Evolutionary conservation across 768 basidiomycete genomes (phyloP), one percentile per base, ranked within the genome.

Genomic region (Boletus pseudo-olivaceus): DNA sequence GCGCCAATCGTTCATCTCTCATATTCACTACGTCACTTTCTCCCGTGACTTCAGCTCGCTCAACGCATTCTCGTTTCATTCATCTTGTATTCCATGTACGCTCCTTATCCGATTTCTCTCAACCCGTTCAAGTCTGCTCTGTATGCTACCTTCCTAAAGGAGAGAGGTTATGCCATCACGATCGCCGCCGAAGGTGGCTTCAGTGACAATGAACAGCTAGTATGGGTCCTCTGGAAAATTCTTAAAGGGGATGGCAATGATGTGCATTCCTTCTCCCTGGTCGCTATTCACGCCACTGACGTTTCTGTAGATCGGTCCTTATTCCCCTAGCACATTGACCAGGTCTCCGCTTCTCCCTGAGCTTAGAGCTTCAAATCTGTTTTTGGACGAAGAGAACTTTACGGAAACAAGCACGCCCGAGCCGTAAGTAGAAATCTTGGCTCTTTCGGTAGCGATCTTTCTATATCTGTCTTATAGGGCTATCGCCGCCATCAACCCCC

Each of bases 161-260:
- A 91, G 72, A 76, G 86, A 61, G 82, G 83, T 61, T 73, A 76
- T 62, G 87, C 88, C 20, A 72, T 80, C 46, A 72, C 65, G 47
- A 66, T 82, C 48, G 73, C 84, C n/a, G 74, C 62, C 9, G 67
- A 75, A 33, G 75, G 74, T 50, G 76, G 79, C 27, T 76, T 77
- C 54, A 77, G 81, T 52, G 76, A 77, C 47, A 88, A 83, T 66
- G 88, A 90, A 64, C 89, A 89, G 62, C 73, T 91, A 46, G 86
- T 90, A 37, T 91, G 89, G 88, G 89, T 91, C 41, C 75, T 91
- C 55, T 91, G 88, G 88, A 91, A 91, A 72, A 87, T 91, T 53
- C 73, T 91, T 51, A 88, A 83, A 67, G 90, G 89, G 49, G 88
- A 90, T 66, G 89, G 89, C 19, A 84, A 82, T 55, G 88, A 91